Percentiles rank a stretch among this genome's conserved stretches.
phyloP scores from a whole-genome alignment of 257 asterid genomes.

The Anisodus acutangulus region DNA sequence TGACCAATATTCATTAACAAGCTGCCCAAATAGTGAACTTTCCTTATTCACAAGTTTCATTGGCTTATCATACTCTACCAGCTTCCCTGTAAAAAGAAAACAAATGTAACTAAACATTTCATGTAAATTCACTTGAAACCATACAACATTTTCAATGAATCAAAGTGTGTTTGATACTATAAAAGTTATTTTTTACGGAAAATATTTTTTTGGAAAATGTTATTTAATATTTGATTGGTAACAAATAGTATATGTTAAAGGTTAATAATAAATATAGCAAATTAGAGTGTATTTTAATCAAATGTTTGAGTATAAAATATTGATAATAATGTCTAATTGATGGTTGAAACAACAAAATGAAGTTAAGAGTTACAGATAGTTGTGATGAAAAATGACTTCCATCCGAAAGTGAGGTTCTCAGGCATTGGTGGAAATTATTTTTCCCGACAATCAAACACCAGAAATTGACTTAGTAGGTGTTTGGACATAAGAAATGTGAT shows the following conservation, averaged over 20 bases:
- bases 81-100: slow-evolving; percentile 35
- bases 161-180: background rate
- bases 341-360: background rate
- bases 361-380: background rate
- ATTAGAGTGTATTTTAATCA: background rate
- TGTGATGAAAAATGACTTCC: background rate
- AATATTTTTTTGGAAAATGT: background rate
- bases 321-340: background rate
- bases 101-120: background rate
- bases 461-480: background rate
- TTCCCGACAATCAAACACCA: background rate
- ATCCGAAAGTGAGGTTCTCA: background rate
- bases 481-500: too few species aligned
- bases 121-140: background rate
- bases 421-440: background rate
- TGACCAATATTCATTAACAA: slow-evolving; percentile 47
- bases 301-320: background rate
- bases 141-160: background rate
- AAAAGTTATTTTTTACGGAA: background rate
- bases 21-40: slow-evolving; percentile 44
- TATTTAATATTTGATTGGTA: background rate
- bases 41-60: slow-evolving; percentile 39
- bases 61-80: slow-evolving; percentile 44
- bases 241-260: too few species aligned
- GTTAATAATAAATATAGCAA: background rate